phyloP scores from a whole-genome alignment of 495 filamentous ascomycete species.

The Aspergillus nidulans region DNA sequence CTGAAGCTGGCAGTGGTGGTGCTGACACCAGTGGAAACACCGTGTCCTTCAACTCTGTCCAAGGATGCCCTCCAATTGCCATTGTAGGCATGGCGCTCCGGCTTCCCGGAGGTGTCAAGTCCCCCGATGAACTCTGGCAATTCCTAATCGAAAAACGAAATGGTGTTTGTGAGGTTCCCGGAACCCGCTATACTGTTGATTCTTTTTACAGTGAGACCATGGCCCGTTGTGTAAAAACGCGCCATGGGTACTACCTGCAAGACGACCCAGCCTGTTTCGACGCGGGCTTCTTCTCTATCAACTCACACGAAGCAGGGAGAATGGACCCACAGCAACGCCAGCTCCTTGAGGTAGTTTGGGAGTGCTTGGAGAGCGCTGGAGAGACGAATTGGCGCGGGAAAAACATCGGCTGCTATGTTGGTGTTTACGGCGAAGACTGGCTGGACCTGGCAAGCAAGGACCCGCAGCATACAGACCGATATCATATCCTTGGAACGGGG shows the following conservation, averaged over 20 bases:
- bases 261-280: slow-evolving; percentile 3
- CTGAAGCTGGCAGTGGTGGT: not conserved
- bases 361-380: slow-evolving; percentile 24
- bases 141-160: slow-evolving; percentile 28
- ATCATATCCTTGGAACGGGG: not conserved
- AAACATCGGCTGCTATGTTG: slow-evolving; percentile 41
- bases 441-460: slow-evolving; percentile 7
- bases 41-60: too few relatives aligned
- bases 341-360: slow-evolving; percentile 25
- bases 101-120: slow-evolving; percentile 42
- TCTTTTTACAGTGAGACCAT: slow-evolving; percentile 1
- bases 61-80: not conserved
- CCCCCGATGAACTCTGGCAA: slow-evolving; percentile 42
- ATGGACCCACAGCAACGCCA: slow-evolving; percentile 13
- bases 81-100: slow-evolving; percentile 21
- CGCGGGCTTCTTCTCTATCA: slow-evolving; percentile 6
- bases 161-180: slow-evolving; percentile 6
- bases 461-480: not conserved
- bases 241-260: slow-evolving; percentile 5
- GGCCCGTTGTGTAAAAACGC: not conserved
- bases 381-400: slow-evolving; percentile 20
- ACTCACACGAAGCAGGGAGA: not conserved
- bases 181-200: slow-evolving; percentile 2
- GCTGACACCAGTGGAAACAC: not conserved
- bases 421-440: slow-evolving; percentile 20